Evolutionary conservation across 2,329 filamentous ascomycete genomes (phyloP), one percentile per base, ranked within the genome.

Genomic region (Colletotrichum salicis): DNA sequence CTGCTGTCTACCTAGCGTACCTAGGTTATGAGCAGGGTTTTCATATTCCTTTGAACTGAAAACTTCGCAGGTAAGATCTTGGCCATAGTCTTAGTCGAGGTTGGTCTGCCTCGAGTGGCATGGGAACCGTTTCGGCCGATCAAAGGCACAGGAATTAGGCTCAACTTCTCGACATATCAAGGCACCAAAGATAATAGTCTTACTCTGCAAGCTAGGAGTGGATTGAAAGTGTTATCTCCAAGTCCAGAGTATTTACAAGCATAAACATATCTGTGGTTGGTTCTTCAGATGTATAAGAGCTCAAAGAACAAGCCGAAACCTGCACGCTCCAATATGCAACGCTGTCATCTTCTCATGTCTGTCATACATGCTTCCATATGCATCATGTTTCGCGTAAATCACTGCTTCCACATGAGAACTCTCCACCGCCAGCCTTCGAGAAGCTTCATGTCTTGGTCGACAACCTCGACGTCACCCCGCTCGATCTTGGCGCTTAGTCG

Each of bases 351-450:
- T 33, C 55, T 72, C 70, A 61, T 69, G 27, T 29, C 35, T 29
- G 4, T 72, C 66, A 45, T 65, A 29, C 13, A 51, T 31, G 19
- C 35, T 51, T 22, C 19, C 52, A 51, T 7, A n/a, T 29, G 37
- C 13, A 24, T 15, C 55, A 45, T 12, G 8, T 2, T 48, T 5
- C 6, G 13, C 24, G 4, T 12, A 19, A 29, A 57, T 75, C 58
- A 76, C 27, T 68, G 55, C 4, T 77, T 82, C 84, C 84, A 89
- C 33, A 85, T 75, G 72, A 90, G 72, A 24, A 90, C 82, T 61
- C 87, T 80, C 88, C 88, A 90, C 68, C 88, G 81, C 88, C 88
- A 90, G 1, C 88, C 87, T 41, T 84, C 81, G 22, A 90, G 78
- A 15, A 85, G 55, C 75, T 84, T 84, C 72, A 89, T 67, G 68